Conservation (phyloP, 108 stramenopile genomes). For the Cyclostephanos tholiformis region DNA sequence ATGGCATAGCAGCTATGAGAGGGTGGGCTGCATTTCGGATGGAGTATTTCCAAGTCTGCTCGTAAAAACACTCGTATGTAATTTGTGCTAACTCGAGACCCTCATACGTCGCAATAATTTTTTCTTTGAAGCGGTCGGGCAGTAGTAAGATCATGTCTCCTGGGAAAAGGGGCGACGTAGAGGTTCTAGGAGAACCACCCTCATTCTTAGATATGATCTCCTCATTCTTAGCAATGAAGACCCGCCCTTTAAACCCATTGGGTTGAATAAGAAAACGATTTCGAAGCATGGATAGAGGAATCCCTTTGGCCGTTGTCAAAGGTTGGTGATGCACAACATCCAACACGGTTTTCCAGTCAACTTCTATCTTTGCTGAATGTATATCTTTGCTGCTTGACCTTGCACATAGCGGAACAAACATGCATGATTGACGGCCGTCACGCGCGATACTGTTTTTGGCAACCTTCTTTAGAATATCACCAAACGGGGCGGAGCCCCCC, state of each 20-base stretch:
- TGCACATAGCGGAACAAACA: slow-evolving; percentile 31
- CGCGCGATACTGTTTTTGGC: background rate
- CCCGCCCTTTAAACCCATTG: slow-evolving; percentile 12
- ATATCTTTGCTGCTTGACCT: background rate
- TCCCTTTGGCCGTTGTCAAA: background rate
- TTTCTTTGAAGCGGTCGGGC: background rate
- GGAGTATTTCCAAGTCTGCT: background rate
- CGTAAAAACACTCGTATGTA: slow-evolving; percentile 1
- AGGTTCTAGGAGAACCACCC: background rate
- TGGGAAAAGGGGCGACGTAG: background rate
- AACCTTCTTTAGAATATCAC: background rate
- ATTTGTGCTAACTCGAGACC: background rate
- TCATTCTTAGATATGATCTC: background rate
- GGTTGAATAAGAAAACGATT: slow-evolving; percentile 44
- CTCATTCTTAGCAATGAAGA: slow-evolving; percentile 21
- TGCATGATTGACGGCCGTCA: slow-evolving; percentile 14
- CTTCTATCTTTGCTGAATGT: background rate
- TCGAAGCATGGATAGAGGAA: slow-evolving; percentile 12
- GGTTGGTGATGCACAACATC: slow-evolving; percentile 19
- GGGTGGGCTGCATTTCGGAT: background rate
- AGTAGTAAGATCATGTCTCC: background rate
- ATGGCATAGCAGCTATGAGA: background rate
- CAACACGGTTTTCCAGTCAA: slow-evolving; percentile 32
- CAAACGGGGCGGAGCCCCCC: background rate
- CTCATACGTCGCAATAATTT: too few relatives aligned